Conservation (phyloP, 441 rosid species). For the Erodium moschatum region DNA sequence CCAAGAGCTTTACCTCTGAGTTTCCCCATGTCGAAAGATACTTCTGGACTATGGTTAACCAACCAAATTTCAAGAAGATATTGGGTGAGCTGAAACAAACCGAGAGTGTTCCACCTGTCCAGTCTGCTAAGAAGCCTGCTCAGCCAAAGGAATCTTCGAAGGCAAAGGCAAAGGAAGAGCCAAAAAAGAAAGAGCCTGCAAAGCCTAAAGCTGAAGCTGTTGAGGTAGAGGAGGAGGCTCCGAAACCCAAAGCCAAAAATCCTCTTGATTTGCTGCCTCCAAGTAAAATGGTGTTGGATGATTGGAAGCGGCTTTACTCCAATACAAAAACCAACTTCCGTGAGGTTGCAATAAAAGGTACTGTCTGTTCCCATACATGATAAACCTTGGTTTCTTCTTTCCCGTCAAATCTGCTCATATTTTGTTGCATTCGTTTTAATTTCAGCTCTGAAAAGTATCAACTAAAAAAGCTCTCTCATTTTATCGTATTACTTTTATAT, state of each 20-base stretch:
- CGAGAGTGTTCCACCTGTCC: slow-evolving; percentile 46
- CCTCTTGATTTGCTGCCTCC: slow-evolving; percentile 91
- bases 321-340: slow-evolving; percentile 94
- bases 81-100: slow-evolving; percentile 73
- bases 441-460: not conserved
- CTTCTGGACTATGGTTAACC: slow-evolving; percentile 48
- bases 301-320: slow-evolving; percentile 97
- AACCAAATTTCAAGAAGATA: slow-evolving; percentile 50
- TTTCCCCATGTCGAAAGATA: slow-evolving; percentile 94
- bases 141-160: slow-evolving; percentile 45
- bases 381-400: not conserved
- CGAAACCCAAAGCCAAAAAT: slow-evolving; percentile 86
- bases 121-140: slow-evolving; percentile 53
- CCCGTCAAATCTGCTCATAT: not conserved
- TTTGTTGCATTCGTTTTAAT: not conserved
- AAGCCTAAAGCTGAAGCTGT: slow-evolving; percentile 43
- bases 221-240: slow-evolving; percentile 70
- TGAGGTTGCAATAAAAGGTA: slow-evolving; percentile 87
- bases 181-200: slow-evolving; percentile 55
- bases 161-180: slow-evolving; percentile 52
- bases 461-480: not conserved
- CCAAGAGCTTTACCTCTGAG: slow-evolving; percentile 66
- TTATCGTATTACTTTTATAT: not conserved
- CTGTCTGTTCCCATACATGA: not conserved
- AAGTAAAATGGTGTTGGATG: slow-evolving; percentile 81